Evolutionary conservation across 768 basidiomycete species (phyloP), one percentile per base, ranked within the genome.

Genomic region (Nidularia sp.): DNA sequence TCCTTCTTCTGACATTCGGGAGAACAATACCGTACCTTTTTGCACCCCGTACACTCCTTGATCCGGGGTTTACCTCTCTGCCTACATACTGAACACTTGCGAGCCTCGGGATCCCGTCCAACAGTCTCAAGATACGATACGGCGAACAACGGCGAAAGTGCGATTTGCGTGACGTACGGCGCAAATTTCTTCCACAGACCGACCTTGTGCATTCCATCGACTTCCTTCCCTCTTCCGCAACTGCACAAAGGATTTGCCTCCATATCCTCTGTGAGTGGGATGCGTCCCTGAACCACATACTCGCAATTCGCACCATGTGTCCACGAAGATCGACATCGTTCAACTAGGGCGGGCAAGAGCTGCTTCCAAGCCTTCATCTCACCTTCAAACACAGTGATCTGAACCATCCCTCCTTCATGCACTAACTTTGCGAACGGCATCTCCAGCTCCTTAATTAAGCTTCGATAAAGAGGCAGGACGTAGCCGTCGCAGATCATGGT

Each of bases 281-380:
- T 63, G 75, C 56, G 78, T 47, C 51, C 67, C 36, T 46, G 54
- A 13, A 13, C 55, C 0, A 53, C n/a, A 58, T 83, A 84, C 60
- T 79, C 77, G 66, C 84, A 85, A 13, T 62, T 62, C 2, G 59
- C 34, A 12, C 52, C 57, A 59, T 85, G 83, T 6, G 62, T 57
- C 82, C 82, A 84, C 0, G 65, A 70, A 49, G 54, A 75, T 25
- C 80, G 73, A 52, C 81, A 81, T 36, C 80, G 74, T 59, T 84
- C 84, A 2, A 71, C 72, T 32, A 80, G 57, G 5, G 68, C 66
- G 3, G 81, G 82, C 1, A 84, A 60, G 29, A 83, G 69, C 50
- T 75, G 68, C 45, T 75, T 75, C 84, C 81, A 85, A 1, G 70
- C 71, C 25, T 55, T 55, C 31, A 71, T 57, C 55, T 78, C 78